These are phyloP conservation scores for Cutaneotrichosporon sp. DNA, from an alignment of 1,284 basidiomycete genomes.

Conservation along the genomic window DNA sequence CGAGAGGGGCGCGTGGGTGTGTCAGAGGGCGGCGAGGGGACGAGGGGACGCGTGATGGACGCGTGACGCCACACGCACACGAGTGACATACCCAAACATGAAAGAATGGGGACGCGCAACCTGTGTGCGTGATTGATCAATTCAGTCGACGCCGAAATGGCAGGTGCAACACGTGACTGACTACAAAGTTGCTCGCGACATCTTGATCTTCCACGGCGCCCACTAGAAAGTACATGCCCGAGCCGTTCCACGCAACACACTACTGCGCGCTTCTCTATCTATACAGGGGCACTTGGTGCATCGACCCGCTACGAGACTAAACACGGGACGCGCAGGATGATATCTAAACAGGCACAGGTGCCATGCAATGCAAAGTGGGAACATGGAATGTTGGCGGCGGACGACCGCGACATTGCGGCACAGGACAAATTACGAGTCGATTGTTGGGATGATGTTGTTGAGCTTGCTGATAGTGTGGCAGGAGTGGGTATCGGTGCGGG, in stretches of 20 bases:
- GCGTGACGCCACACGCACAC: not conserved
- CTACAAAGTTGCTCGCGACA: no score
- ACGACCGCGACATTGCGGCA: not conserved
- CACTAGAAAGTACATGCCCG: no score
- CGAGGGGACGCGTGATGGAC: not conserved
- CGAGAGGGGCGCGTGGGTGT: not conserved
- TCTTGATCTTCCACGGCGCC: no score
- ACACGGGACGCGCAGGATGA: slow-evolving; percentile 4
- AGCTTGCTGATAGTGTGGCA: not conserved
- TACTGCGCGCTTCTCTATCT: no score
- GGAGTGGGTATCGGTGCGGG: not conserved
- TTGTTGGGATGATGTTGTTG: slow-evolving; percentile 3
- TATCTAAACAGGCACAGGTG: slow-evolving; percentile 17
- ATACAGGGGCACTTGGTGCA: slow-evolving; percentile 14
- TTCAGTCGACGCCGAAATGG: no score
- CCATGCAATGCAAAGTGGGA: slow-evolving; percentile 19
- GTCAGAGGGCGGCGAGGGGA: no score
- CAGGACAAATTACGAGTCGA: slow-evolving; percentile 1
- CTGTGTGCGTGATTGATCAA: no score
- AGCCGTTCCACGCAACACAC: no score
- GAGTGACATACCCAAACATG: no score
- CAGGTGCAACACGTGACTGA: no score
- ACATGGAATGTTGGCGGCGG: not conserved
- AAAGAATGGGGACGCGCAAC: no score
- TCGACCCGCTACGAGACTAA: slow-evolving; percentile 15